These are phyloP conservation scores for Aureobasidium subglaciale DNA, from an alignment of 2,329 filamentous ascomycete species.

Conservation along the genomic window DNA sequence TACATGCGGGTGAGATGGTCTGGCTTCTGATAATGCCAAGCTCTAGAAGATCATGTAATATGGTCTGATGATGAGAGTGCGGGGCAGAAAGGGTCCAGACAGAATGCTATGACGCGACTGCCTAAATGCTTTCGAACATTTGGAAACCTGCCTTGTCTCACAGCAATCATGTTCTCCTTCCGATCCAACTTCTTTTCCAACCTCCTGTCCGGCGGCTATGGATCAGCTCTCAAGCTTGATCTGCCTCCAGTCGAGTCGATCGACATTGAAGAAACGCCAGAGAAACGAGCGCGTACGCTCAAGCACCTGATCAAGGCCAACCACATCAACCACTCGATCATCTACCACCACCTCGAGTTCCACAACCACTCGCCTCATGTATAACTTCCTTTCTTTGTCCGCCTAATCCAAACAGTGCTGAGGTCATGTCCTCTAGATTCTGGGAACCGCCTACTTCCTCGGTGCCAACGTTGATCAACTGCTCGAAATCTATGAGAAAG, in stretches of 20 bases:
- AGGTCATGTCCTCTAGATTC: constrained; percentile 42
- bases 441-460: constrained; percentile 79
- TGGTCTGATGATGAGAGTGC: constrained; percentile 1
- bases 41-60: too few relatives aligned
- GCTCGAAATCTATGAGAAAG: constrained; percentile 71
- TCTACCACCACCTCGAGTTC: constrained; percentile 67
- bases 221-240: constrained; percentile 27
- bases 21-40: too few relatives aligned
- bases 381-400: constrained; percentile 23
- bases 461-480: constrained; percentile 68
- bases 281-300: constrained; percentile 72
- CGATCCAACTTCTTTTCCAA: constrained; percentile 13
- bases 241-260: constrained; percentile 66
- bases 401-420: constrained; percentile 15
- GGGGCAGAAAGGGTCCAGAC: constrained; percentile 11
- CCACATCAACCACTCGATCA: constrained; percentile 79
- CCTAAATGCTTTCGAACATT: constrained; percentile 5
- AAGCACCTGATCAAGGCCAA: constrained; percentile 90
- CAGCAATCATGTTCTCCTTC: constrained; percentile 17
- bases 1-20: too few relatives aligned
- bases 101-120: constrained; percentile 11
- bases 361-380: constrained; percentile 80
- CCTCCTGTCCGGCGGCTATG: background rate
- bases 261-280: constrained; percentile 70
- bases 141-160: background rate